These are phyloP conservation scores for Chlamydomonas incerta DNA, from an alignment of 139 green algal species.

Conservation along the genomic window DNA sequence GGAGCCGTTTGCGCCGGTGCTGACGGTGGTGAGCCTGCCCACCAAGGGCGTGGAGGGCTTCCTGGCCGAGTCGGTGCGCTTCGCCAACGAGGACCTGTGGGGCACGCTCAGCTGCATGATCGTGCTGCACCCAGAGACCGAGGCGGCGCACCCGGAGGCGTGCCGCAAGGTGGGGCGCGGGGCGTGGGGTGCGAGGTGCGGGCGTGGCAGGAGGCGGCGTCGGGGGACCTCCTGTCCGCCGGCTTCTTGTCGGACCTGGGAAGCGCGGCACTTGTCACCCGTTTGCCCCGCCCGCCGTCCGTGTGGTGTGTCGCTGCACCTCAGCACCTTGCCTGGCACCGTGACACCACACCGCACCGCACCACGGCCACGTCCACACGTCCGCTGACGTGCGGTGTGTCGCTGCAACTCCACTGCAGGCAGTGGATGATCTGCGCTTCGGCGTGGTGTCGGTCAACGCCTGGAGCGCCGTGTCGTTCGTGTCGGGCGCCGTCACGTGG, in stretches of 20 bases:
- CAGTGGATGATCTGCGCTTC: slow-evolving; percentile 21
- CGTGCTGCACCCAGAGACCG: slow-evolving; percentile 43
- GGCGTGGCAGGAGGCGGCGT: too few species aligned
- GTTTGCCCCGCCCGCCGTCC: too few species aligned
- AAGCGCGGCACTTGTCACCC: too few species aligned
- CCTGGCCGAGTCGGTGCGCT: slow-evolving; percentile 14
- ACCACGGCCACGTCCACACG: too few species aligned
- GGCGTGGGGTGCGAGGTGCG: too few species aligned
- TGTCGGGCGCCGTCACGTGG: slow-evolving; percentile 11
- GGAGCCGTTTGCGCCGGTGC: slow-evolving; percentile 61
- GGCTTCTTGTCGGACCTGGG: too few species aligned
- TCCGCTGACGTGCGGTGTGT: too few species aligned
- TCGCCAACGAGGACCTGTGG: slow-evolving; percentile 53
- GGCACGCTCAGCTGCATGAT: slow-evolving; percentile 52
- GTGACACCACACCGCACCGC: too few species aligned
- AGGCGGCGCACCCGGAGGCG: slow-evolving; percentile 18
- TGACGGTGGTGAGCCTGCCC: slow-evolving; percentile 51
- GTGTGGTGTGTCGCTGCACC: too few species aligned
- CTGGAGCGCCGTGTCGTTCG: background rate
- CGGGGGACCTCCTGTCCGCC: too few species aligned
- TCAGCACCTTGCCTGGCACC: too few species aligned
- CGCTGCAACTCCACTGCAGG: background rate
- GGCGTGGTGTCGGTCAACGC: slow-evolving; percentile 25
- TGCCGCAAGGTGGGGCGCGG: slow-evolving; percentile 1
- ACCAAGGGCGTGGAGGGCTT: slow-evolving; percentile 20